Base-by-base conservation (phyloP, 2,329 filamentous ascomycete genomes). In the Sclerotinia borealis region DNA sequence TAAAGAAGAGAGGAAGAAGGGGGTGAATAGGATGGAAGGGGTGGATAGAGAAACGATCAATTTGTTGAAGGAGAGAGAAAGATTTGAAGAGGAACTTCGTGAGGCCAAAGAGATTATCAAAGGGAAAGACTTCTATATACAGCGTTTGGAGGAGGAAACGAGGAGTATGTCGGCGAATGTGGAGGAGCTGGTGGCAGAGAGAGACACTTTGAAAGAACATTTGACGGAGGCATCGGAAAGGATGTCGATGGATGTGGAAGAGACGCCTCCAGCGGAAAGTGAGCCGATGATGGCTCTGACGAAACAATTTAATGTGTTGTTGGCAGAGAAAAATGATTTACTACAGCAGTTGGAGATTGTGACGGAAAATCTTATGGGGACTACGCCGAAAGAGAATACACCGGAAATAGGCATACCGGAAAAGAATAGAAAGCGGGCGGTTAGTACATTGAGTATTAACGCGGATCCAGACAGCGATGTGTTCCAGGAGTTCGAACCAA, bases 261-360 rank as follows among this genome's bases (percentile, higher is more conserved):
- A 58, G 39, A 45, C 54, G 7, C 27, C 39, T 25, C 27, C 27
- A 11, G 39, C n/a, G 29, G 39, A 4, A 8, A 34, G 39, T 34
- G n/a, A n/a, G 22, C 27, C 13, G 11, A 10, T 7, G 25, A 2
- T 19, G 39, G 19, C n/a, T 19, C 27, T 47, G 6, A 34, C n/a
- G 34, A 13, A 36, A 19, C 39, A 58, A 58, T 15, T 45, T 36
- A 4, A 25, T 45, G n/a, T 6, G 4, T 34, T 58, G n/a, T 27
- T 55, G 17, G 49, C 29, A 29, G 39, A 61, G 13, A 31, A 37
- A 27, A 29, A 45, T 31, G 49, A 47, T 27, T 9, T 61, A 5
- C 36, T 31, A 27, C 37, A 61, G 1, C 59, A 61, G 25, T 31
- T 61, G 49, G 49, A 55, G 3, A 55, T 55, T 19, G 31, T 61